Evolutionary conservation across 2,329 filamentous ascomycete species (phyloP).

Genomic region (Chaetomium olivaceum): DNA sequence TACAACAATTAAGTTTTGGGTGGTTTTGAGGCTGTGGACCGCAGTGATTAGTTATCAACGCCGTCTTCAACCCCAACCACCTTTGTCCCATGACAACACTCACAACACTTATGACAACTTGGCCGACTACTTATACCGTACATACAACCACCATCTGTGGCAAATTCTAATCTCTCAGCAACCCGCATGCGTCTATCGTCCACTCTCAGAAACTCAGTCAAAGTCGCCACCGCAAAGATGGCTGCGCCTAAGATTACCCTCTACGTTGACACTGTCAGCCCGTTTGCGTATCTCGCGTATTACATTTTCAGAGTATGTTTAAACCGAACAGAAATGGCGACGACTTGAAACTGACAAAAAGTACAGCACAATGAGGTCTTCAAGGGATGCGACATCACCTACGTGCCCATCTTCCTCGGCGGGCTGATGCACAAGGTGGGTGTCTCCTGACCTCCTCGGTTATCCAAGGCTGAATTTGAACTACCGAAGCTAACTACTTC

Average conservation of each 20-base stretch:
- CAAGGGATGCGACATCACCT: conserved; percentile 36
- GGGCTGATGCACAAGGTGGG: conserved; percentile 42
- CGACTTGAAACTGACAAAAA: not conserved
- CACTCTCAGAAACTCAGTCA: not conserved
- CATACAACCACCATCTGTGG: not conserved
- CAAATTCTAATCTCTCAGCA: not conserved
- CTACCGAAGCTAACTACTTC: not conserved
- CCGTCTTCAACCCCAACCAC: not conserved
- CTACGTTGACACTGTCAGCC: conserved; percentile 44
- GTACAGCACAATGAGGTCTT: conserved; percentile 39
- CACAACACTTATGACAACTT: not conserved
- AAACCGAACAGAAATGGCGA: not conserved
- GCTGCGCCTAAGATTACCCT: conserved; percentile 39
- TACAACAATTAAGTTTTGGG: not conserved
- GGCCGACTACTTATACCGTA: not conserved
- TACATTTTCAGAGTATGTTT: conserved; percentile 41
- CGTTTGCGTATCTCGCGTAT: conserved; percentile 44
- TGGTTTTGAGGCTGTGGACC: not conserved
- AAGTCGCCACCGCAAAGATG: conserved; percentile 15
- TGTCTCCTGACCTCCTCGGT: not conserved
- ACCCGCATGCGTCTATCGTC: not conserved
- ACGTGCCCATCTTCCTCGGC: conserved; percentile 43
- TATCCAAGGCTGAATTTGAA: not conserved
- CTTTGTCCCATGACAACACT: not conserved
- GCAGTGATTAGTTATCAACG: not conserved